These are phyloP conservation scores for Bretschneidera sinensis DNA, from an alignment of 345 rosid species.

Conservation along the genomic window DNA sequence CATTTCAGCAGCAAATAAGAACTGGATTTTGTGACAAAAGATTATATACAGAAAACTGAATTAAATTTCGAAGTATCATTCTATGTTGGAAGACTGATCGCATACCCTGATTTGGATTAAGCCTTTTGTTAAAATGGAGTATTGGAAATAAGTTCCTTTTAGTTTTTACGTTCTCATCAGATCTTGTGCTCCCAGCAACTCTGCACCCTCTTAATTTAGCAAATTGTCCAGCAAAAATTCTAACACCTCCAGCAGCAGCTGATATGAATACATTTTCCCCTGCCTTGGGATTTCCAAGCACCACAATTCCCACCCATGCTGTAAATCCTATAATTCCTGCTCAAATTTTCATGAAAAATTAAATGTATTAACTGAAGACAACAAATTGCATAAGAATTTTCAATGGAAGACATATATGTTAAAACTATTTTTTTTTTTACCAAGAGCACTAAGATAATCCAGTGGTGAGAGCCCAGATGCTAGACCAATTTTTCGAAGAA, in stretches of 20 bases:
- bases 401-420: no score
- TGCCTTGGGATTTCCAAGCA: conserved; percentile 2
- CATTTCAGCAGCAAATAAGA: no score
- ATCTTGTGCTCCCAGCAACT: conserved; percentile 18
- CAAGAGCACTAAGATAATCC: conserved; percentile 6
- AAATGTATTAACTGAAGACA: neutral
- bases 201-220: conserved; percentile 14
- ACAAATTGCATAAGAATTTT: neutral
- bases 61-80: no score
- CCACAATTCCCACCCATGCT: conserved; percentile 13
- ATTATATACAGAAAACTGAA: no score
- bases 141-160: no score
- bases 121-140: no score
- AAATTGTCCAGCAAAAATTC: conserved; percentile 12
- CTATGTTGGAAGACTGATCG: no score
- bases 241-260: conserved; percentile 15
- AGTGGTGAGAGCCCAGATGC: neutral
- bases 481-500: conserved; percentile 7
- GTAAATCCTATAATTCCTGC: conserved; percentile 10
- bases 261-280: conserved; percentile 15
- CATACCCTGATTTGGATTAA: no score
- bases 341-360: neutral
- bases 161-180: conserved; percentile 4
- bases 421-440: conserved; percentile 1
- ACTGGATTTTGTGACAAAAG: no score